A percentile compares a stretch with the other conserved stretches of the same genome.
Evolutionary conservation across 2,329 filamentous ascomycete species (phyloP).

Genomic region (Talaromyces funiculosus): DNA sequence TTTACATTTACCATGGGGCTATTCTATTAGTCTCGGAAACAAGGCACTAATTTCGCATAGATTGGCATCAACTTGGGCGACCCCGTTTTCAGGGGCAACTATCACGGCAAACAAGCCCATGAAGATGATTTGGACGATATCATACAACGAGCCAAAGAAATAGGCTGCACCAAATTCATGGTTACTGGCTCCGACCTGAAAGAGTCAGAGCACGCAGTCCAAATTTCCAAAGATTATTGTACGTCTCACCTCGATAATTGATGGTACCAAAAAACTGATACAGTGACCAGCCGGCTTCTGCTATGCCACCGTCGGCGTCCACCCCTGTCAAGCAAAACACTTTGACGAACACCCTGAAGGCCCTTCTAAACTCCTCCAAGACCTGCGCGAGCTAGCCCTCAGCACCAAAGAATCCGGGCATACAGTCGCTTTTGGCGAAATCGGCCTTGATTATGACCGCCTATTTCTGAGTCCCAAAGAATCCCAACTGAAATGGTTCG

Average conservation of each 20-base stretch:
- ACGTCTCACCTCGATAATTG: constrained; percentile 29
- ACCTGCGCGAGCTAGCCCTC: constrained; percentile 60
- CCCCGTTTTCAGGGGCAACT: constrained; percentile 77
- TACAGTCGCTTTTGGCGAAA: constrained; percentile 81
- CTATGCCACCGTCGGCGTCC: constrained; percentile 87
- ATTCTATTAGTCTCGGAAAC: too few relatives aligned
- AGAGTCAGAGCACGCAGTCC: constrained; percentile 69
- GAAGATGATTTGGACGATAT: constrained; percentile 54
- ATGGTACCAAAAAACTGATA: constrained; percentile 4
- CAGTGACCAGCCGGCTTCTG: constrained; percentile 63
- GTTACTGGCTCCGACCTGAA: constrained; percentile 83
- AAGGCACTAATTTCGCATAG: constrained; percentile 30
- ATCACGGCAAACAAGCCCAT: constrained; percentile 67
- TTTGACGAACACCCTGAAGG: constrained; percentile 59
- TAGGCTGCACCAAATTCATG: constrained; percentile 84
- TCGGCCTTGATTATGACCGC: constrained; percentile 93
- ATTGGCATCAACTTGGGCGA: constrained; percentile 96
- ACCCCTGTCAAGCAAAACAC: constrained; percentile 78
- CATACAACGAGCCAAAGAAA: constrained; percentile 67
- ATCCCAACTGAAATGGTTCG: constrained; percentile 79
- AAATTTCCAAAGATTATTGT: constrained; percentile 70
- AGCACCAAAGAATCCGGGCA: constrained; percentile 54
- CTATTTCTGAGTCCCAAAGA: constrained; percentile 74
- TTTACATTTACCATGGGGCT: not conserved
- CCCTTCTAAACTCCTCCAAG: constrained; percentile 43